Base-by-base conservation (phyloP, 1,284 basidiomycete species). In the Chalciporus piperatoides region DNA sequence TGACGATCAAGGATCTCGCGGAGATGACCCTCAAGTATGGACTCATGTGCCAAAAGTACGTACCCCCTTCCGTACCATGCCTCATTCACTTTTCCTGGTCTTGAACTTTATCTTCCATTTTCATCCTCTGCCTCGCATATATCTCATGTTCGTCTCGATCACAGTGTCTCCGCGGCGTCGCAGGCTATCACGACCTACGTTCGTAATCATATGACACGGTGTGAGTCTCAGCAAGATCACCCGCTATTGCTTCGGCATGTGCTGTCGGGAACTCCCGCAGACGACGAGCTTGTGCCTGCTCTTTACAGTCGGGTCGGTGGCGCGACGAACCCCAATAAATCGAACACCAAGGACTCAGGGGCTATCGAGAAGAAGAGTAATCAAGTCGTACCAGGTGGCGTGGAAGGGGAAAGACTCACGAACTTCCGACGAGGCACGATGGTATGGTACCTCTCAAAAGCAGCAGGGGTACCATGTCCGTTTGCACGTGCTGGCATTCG, bases 1-100 rank as follows among this genome's bases (percentile, higher is more conserved):
- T 88, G 82, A 89, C 86, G 38, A 83, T 89, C 70, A 89, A 89
- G 65, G 86, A 89, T 70, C 79, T 89, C 48, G 81, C 86, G 37
- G 84, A 87, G 56, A 77, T 83, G 70, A 76, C 79, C 36, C 74
- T 82, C 58, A 71, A 72, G 57, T 77, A 73, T 61, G 86, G 86
- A 48, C 71, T 87, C 11, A 71, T 78, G 54, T 86, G 85, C 67
- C 84, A 85, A 71, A 88, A 85, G 86, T 88, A 58, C 56, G 80
- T 78, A 45, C 47, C 50, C 41, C 42, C 24, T 49, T 50, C 41
- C 46, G 50, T 54, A 41, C 38, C 41, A 41, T 48, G 42, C 45
- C 27, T 27, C 25, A 46, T 50, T 58, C 55, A 23, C 38, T 32
- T 17, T 35, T 23, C 27, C n/a, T 46, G 6, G 30, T 33, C 35